Base-by-base conservation (phyloP, 1,284 basidiomycete species). In the Ganoderma boninense region DNA sequence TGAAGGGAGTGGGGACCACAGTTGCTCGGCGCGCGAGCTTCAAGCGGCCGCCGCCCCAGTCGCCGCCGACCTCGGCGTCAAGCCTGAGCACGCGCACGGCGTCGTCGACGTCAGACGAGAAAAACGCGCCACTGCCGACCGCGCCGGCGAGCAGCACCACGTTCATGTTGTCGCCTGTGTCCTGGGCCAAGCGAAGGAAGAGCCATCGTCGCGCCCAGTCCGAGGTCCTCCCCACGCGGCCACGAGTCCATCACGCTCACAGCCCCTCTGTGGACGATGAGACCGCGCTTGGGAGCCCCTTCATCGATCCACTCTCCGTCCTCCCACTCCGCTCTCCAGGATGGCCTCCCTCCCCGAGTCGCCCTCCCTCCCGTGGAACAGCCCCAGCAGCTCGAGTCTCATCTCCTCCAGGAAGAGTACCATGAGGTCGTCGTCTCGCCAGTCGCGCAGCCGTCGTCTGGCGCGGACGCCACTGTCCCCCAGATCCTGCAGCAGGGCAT, bases 401-500 rank as follows among this genome's bases (percentile, higher is more conserved):
- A 64, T 35, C 43, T 40, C 1, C 11, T 54, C n/a, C 60, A 32
- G n/a, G 54, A 32, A n/a, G 52, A 64, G 52, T 60, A 44, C 60
- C 49, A 62, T 8, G 35, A 5, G 62, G 23, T 54, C 23, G 23
- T 54, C 18, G 42, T 56, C 52, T 29, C 71, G 52, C 70, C 71
- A 20, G 65, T 76, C 20, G 76, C 73, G 18, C 74, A 74, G 49
- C 67, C 74, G 7, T 76, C 79, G 32, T 70, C 75, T 20, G 64
- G 78, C 52, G 67, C 78, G 4, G 85, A 87, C 56, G 78, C 85
- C 10, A 76, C 83, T 0, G 85, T 92, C 2, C 90, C 91, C 0
- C 77, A 79, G 46, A 73, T 86, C 18, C 79, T 92, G n/a, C 86
- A 87, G 75, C 79, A 83, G 4, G 94, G 94, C 16, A 87, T 88